Base-by-base conservation (phyloP, 768 basidiomycete genomes). In the Macrolepiota dolichaula region DNA sequence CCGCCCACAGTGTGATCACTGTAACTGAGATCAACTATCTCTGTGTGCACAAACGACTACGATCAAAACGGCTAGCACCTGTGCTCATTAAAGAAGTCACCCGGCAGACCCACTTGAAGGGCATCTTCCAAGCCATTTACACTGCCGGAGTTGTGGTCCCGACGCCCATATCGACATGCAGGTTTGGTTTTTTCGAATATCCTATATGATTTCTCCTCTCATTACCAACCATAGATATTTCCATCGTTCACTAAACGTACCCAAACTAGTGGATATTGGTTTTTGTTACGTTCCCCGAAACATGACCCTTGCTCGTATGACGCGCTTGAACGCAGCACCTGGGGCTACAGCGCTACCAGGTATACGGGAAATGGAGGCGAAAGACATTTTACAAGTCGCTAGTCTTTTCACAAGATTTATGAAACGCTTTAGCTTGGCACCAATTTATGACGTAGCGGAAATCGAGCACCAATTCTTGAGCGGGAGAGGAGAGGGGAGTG, bases 41-140 rank as follows among this genome's bases (percentile, higher is more conserved):
- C 53, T 96, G 94, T 68, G 88, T 98, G 1, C 96, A 97, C 82
- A 99, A 99, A 79, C 98, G 97, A 74, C 77, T 98, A 37, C 89
- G 97, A 17, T 92, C 94, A 0, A 98, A 98, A 72, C 90, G 97
- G 42, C 79, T 98, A 24, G 89, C 97, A 0, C 97, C 97, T 0
- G 92, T 98, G 12, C 81, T 99, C 53, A 98, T 99, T 76, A 97
- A 97, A 72, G 97, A 99, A 70, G 90, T 98, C 25, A 98, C 97
- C 0, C 83, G 97, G 22, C 92, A 93, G 70, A 91, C 92, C 55
- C 86, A 98, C 72, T 81, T 98, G 38, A 83, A 86, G 64, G 92
- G 92, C 35, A 81, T 97, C 55, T 98, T 97, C 79, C 97, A 99
- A 73, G 97, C 97, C 7, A 91, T 99, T 54, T 98, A 98, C 72